Conservation (phyloP, 1,284 basidiomycete genomes). For the Apiotrichum gracile region DNA sequence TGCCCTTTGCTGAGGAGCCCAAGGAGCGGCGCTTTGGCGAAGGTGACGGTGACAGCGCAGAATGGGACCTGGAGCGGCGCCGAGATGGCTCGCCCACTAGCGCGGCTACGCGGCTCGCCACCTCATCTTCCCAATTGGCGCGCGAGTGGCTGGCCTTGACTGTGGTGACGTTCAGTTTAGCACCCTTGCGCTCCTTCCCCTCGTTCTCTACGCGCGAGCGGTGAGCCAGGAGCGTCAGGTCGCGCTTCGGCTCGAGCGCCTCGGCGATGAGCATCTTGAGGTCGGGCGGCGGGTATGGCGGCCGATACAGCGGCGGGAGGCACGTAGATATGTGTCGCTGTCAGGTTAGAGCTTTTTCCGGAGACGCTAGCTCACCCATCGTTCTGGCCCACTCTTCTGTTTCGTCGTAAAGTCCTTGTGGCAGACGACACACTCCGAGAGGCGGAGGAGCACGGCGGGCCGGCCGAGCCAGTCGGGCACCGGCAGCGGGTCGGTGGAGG, state of each 20-base stretch:
- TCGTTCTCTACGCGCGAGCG: slow-evolving; percentile 1
- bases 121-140: slow-evolving; percentile 28
- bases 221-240: slow-evolving; percentile 10
- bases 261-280: slow-evolving; percentile 27
- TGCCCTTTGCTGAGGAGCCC: background rate
- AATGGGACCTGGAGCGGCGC: background rate
- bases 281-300: slow-evolving; percentile 36
- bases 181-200: background rate
- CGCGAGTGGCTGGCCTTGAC: slow-evolving; percentile 26
- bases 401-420: slow-evolving; percentile 25
- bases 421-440: slow-evolving; percentile 31
- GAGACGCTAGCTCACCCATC: slow-evolving; percentile 36
- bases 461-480: slow-evolving; percentile 35
- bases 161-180: slow-evolving; percentile 17
- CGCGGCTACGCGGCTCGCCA: slow-evolving; percentile 20
- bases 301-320: slow-evolving; percentile 32
- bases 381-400: slow-evolving; percentile 30
- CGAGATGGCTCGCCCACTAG: slow-evolving; percentile 17
- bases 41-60: background rate
- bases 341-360: background rate
- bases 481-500: slow-evolving; percentile 4
- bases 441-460: slow-evolving; percentile 20
- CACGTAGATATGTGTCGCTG: slow-evolving; percentile 40
- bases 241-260: slow-evolving; percentile 15
- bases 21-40: background rate